Percentiles rank a stretch among this genome's conserved stretches.
These are phyloP conservation scores for Zymoseptoria pseudotritici DNA, from an alignment of 2,329 filamentous ascomycete species.

Conservation along the genomic window DNA sequence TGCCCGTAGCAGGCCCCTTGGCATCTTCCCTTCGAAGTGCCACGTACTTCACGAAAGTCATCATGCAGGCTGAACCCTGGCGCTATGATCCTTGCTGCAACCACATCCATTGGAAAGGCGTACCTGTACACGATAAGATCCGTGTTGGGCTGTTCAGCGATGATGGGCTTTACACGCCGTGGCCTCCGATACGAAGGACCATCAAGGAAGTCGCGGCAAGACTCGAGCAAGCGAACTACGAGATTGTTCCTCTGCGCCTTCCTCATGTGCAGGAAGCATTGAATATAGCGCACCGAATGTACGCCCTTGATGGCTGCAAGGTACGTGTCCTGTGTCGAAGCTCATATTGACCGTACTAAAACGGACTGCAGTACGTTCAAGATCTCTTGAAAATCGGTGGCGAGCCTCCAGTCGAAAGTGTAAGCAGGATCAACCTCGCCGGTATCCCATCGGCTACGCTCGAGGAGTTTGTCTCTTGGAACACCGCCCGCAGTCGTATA, in stretches of 20 bases:
- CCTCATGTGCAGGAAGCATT: constrained; percentile 15
- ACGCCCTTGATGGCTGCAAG: constrained; percentile 10
- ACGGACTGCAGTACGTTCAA: constrained; percentile 1
- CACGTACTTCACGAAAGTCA: constrained; percentile 11
- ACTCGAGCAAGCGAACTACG: constrained; percentile 11
- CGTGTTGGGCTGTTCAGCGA: constrained; percentile 17
- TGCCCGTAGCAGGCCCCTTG: constrained; percentile 17
- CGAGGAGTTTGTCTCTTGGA: constrained; percentile 13
- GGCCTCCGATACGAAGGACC: constrained; percentile 15
- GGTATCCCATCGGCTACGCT: constrained; percentile 12
- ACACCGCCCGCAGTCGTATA: constrained; percentile 8
- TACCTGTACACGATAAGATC: constrained; percentile 6
- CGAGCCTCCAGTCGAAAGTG: constrained; percentile 17
- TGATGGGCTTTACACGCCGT: constrained; percentile 17
- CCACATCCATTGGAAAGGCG: constrained; percentile 14
- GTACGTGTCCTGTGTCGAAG: constrained; percentile 4
- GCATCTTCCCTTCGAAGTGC: constrained; percentile 17
- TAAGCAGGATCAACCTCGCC: constrained; percentile 16
- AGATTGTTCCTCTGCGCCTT: constrained; percentile 11
- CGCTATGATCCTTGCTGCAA: constrained; percentile 13
- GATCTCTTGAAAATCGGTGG: constrained; percentile 10
- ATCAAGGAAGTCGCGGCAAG: constrained; percentile 11
- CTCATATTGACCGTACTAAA: background rate
- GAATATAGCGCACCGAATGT: constrained; percentile 11
- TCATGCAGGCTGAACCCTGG: constrained; percentile 14